Evolutionary conservation across 2,329 filamentous ascomycete genomes (phyloP), one percentile per base, ranked within the genome.

Genomic region (Massarina eburnea): DNA sequence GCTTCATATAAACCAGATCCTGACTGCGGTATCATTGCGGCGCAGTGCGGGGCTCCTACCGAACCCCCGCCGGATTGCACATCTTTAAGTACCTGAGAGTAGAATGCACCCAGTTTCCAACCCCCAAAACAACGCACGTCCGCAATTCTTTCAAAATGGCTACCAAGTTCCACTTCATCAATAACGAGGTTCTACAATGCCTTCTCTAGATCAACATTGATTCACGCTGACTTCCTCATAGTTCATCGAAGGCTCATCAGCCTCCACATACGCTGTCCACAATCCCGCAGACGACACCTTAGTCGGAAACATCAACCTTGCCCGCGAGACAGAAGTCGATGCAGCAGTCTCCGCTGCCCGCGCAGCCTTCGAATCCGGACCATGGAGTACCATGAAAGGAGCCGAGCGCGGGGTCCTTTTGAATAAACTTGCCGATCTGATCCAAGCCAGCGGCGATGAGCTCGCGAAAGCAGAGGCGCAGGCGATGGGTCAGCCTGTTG

Each of bases 271-370:
- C 21, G 51, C 51, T 14, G 52, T 66, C 15, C 51, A 59, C 45
- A 60, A 57, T 32, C 62, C 61, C 8, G 51, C 58, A 36, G 57
- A 59, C 40, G 55, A 60, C 35, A 49, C 53, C 15, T 49, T 59
- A 22, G 57, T 65, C 18, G 51, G 47, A 26, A 53, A 57, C 3
- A 53, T 64, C 22, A 54, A 58, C 41, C 45, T 58, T 15, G 62
- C 62, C 4, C 53, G 54, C 17, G 21, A 41, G 20, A 43, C 41
- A 0, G 62, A 66, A 39, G 51, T 66, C n/a, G 62, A 65, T 39
- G 54, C 46, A 26, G 58, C 61, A 4, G 61, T 64, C 12, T 45
- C 54, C 5, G 53, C 59, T 4, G 62, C 62, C 12, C 51, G 54
- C 14, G 49, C 52, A 8, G 61, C 62, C 9, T 62, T 52, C 43